Evolutionary conservation across 495 filamentous ascomycete species (phyloP), one percentile per base, ranked within the genome.

Genomic region (Penicillium subrubescens): DNA sequence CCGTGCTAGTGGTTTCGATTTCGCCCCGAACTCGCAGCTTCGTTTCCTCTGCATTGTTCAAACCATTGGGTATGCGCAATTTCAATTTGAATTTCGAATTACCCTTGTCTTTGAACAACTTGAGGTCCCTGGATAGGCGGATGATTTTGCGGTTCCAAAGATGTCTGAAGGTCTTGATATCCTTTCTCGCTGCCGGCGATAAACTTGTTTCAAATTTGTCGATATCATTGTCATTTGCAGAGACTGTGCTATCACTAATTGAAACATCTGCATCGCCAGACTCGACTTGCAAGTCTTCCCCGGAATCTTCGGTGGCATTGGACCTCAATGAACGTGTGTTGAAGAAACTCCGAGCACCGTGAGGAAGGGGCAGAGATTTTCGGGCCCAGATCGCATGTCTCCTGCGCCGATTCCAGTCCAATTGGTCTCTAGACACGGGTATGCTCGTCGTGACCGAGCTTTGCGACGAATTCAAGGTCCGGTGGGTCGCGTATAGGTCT

Each of bases 401-500:
- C 11, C 35, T 23, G 17, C 12, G 25, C 48, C 7, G 5, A 41
- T 33, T 23, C 0, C 43, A n/a, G 6, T n/a, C 41, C 48, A 17
- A 48, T n/a, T 12, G 25, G 14, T 52, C 12, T 44, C 63, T 44
- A 61, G 53, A 11, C 25, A 25, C 29, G 27, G n/a, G 8, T 35
- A 5, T 6, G 5, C 11, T 41, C 8, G n/a, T 5, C 5, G 34
- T 57, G 29, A 19, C 34, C 33, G 41, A 51, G 33, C 25, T 33
- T 35, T 11, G 51, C 31, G 41, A 12, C 19, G 41, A 27, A 2
- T 37, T 14, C 3, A 27, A 19, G 10, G 48, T 37, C 39, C 37
- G 51, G 34, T 34, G 44, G 33, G 57, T 58, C 25, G 66, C 53
- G 27, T 67, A 50, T 34, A 65, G 21, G 5, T 46, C 37, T 29